Evolutionary conservation across 2,329 filamentous ascomycete species (phyloP).

Genomic region (Epichloe festucae): DNA sequence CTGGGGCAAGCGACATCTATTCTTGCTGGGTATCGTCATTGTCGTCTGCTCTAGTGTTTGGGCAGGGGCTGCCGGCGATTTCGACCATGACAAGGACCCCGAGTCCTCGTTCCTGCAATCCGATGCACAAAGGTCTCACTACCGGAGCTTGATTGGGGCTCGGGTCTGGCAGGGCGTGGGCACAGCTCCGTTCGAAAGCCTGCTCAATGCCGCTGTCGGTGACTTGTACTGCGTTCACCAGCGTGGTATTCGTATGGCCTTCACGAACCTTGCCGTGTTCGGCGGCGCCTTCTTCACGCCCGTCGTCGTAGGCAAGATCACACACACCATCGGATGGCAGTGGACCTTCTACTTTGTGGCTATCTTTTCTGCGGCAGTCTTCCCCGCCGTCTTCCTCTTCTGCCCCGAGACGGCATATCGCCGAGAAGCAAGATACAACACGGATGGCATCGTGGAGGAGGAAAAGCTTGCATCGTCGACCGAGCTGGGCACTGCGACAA

Average conservation of each 20-base stretch:
- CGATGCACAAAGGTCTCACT: constrained; percentile 28
- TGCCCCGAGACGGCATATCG: constrained; percentile 76
- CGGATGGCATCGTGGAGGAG: constrained; percentile 25
- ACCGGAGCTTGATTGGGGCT: constrained; percentile 61
- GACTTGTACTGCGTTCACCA: constrained; percentile 84
- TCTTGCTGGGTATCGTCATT: constrained; percentile 62
- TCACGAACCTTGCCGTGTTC: constrained; percentile 49
- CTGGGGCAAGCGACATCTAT: constrained; percentile 86
- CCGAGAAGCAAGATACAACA: constrained; percentile 53
- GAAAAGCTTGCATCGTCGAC: constrained; percentile 7
- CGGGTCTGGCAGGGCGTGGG: constrained; percentile 78
- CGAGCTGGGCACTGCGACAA: neutral
- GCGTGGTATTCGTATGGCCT: constrained; percentile 76
- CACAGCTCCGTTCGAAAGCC: constrained; percentile 75
- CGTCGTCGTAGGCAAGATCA: constrained; percentile 82
- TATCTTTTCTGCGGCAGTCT: constrained; percentile 61
- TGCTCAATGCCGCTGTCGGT: constrained; percentile 80
- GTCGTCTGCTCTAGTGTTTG: constrained; percentile 64
- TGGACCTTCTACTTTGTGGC: constrained; percentile 85
- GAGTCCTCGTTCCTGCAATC: constrained; percentile 1
- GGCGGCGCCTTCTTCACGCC: constrained; percentile 55
- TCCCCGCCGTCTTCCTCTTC: constrained; percentile 63
- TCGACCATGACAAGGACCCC: constrained; percentile 1
- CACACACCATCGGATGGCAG: constrained; percentile 59
- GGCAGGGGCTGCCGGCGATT: constrained; percentile 53